phyloP scores from a whole-genome alignment of 2,329 filamentous ascomycete species.

The Cercospora janseana region DNA sequence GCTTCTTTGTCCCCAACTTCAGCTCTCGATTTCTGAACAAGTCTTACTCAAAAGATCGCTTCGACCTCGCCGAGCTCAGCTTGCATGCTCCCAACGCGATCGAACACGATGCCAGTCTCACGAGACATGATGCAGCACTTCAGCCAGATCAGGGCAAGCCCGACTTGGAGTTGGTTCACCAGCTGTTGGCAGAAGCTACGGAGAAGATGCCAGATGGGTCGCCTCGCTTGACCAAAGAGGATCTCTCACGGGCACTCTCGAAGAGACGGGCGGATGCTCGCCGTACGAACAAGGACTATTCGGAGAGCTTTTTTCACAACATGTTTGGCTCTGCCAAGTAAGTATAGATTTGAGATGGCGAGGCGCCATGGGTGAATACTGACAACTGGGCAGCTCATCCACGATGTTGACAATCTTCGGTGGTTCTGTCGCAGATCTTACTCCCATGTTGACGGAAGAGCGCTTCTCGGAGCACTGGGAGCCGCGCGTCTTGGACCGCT shows the following conservation, averaged over 20 bases:
- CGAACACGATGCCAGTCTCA: slow-evolving; percentile 33
- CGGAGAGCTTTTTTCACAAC: slow-evolving; percentile 38
- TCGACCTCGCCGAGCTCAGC: slow-evolving; percentile 31
- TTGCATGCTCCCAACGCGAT: slow-evolving; percentile 32
- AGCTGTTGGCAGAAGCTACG: slow-evolving; percentile 39
- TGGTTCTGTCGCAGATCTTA: slow-evolving; percentile 40
- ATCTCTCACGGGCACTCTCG: slow-evolving; percentile 38
- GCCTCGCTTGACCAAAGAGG: slow-evolving; percentile 38
- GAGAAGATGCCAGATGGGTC: slow-evolving; percentile 38
- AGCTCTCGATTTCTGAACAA: slow-evolving; percentile 32
- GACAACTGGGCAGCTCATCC: slow-evolving; percentile 36
- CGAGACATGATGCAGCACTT: slow-evolving; percentile 39
- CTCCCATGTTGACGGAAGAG: slow-evolving; percentile 44
- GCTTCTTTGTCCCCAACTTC: slow-evolving; percentile 34
- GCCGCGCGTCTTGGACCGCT: slow-evolving; percentile 40
- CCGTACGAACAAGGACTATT: slow-evolving; percentile 40
- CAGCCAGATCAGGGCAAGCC: slow-evolving; percentile 41
- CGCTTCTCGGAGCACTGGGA: slow-evolving; percentile 45
- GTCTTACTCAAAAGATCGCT: slow-evolving; percentile 30
- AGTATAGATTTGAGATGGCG: slow-evolving; percentile 2
- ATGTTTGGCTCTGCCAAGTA: slow-evolving; percentile 42
- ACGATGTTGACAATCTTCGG: slow-evolving; percentile 47
- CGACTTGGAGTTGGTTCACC: slow-evolving; percentile 39
- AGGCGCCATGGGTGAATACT: not conserved
- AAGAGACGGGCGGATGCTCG: slow-evolving; percentile 39